A percentile compares a stretch with the other conserved stretches of the same genome.
phyloP scores from a whole-genome alignment of 805 yeast genomes.

The Yarrowia sp. region DNA sequence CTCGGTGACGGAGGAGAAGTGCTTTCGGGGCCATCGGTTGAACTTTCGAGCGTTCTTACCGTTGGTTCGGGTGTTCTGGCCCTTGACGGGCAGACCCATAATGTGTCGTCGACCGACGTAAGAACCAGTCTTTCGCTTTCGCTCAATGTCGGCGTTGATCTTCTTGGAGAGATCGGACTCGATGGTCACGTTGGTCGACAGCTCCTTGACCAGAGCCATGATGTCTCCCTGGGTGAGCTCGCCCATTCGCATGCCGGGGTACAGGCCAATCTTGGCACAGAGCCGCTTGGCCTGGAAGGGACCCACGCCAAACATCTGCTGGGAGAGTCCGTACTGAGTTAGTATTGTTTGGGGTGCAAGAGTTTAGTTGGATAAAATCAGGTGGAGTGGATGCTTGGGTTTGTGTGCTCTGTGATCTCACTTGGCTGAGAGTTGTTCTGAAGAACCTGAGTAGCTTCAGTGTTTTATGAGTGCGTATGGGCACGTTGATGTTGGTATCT shows the following conservation, averaged over 20 bases:
- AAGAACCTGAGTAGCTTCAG: too few relatives aligned
- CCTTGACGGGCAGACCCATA: slow-evolving; percentile 73
- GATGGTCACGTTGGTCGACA: slow-evolving; percentile 67
- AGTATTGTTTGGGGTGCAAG: neutral
- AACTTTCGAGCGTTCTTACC: slow-evolving; percentile 86
- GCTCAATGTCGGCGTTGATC: slow-evolving; percentile 65
- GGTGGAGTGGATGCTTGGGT: too few relatives aligned
- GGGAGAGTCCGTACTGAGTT: slow-evolving; percentile 60
- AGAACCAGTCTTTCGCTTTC: slow-evolving; percentile 78
- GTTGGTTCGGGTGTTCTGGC: slow-evolving; percentile 89
- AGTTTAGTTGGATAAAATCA: too few relatives aligned
- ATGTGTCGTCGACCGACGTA: slow-evolving; percentile 90
- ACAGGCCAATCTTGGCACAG: slow-evolving; percentile 85
- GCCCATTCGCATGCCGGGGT: slow-evolving; percentile 92
- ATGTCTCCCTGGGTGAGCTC: slow-evolving; percentile 86
- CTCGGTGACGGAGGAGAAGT: neutral
- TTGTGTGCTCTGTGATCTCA: too few relatives aligned
- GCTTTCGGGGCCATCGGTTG: slow-evolving; percentile 47
- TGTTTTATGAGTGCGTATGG: too few relatives aligned
- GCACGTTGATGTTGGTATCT: too few relatives aligned
- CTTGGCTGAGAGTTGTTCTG: too few relatives aligned
- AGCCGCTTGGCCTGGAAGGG: slow-evolving; percentile 63
- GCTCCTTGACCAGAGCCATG: slow-evolving; percentile 81
- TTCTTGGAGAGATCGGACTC: slow-evolving; percentile 70
- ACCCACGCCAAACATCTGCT: slow-evolving; percentile 88